Evolutionary conservation across 306 rosid species (phyloP).

Genomic region (Cajanus cajan): DNA sequence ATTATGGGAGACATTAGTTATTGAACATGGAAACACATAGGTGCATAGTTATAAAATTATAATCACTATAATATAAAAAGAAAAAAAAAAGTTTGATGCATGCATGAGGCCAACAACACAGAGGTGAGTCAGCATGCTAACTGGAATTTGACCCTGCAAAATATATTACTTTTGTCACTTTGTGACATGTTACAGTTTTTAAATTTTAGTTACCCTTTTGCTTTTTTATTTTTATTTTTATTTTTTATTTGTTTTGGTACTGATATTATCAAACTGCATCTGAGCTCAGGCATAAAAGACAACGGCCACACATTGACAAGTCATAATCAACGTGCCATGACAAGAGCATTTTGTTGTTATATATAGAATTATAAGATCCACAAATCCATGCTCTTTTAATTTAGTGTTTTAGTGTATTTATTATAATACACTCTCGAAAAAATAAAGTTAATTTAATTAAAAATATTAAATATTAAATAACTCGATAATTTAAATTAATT

Average conservation of each 20-base stretch:
- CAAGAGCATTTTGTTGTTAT: neutral
- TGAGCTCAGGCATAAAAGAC: constrained; percentile 1
- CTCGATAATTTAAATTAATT: too few relatives aligned
- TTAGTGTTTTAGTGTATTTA: too few relatives aligned
- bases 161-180: neutral
- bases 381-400: neutral
- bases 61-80: too few relatives aligned
- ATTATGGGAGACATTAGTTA: neutral
- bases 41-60: neutral
- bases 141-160: neutral
- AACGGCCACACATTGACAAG: neutral
- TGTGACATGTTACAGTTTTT: neutral
- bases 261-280: neutral
- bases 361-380: neutral
- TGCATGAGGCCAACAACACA: neutral
- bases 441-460: too few relatives aligned
- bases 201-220: too few relatives aligned
- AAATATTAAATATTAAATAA: too few relatives aligned
- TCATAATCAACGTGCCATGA: neutral
- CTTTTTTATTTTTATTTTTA: too few relatives aligned
- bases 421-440: too few relatives aligned
- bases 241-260: neutral
- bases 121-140: neutral
- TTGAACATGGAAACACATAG: neutral
- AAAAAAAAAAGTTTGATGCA: too few relatives aligned